Percentiles rank a stretch among this genome's conserved stretches.
Conservation (phyloP, 2,329 filamentous ascomycete genomes). For the Leptographium procerum region DNA sequence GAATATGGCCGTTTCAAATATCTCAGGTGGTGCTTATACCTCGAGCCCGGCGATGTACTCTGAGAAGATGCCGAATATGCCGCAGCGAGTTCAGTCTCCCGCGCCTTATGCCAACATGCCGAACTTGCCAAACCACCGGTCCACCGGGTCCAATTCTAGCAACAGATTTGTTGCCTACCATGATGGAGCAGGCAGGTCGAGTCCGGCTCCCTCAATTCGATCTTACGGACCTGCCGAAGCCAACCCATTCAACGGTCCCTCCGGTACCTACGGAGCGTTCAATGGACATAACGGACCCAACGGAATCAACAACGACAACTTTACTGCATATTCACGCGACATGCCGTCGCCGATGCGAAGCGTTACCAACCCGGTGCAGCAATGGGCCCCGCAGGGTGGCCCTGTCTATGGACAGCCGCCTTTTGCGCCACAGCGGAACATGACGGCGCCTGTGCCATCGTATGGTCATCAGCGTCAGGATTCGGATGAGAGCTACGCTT, state of each 20-base stretch:
- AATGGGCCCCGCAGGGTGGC: background rate
- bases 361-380: slow-evolving; percentile 18
- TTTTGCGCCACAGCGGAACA: slow-evolving; percentile 19
- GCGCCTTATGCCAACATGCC: background rate
- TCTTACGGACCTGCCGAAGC: slow-evolving; percentile 10
- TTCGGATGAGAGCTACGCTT: slow-evolving; percentile 11
- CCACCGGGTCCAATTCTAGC: slow-evolving; percentile 5
- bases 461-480: slow-evolving; percentile 9
- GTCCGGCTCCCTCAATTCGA: slow-evolving; percentile 19
- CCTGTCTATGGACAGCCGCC: background rate
- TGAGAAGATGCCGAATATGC: slow-evolving; percentile 15
- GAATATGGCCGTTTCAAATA: background rate
- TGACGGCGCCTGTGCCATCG: slow-evolving; percentile 21
- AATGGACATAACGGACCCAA: background rate
- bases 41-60: slow-evolving; percentile 15
- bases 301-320: background rate
- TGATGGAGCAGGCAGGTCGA: slow-evolving; percentile 14
- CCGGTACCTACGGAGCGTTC: background rate
- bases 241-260: background rate
- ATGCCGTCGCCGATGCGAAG: slow-evolving; percentile 15
- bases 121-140: background rate
- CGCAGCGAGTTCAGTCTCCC: slow-evolving; percentile 10
- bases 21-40: slow-evolving; percentile 2
- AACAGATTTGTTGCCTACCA: slow-evolving; percentile 4
- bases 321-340: background rate